These are phyloP conservation scores for Phlebiopsis flavidoalba DNA, from an alignment of 768 basidiomycete genomes.

Conservation along the genomic window DNA sequence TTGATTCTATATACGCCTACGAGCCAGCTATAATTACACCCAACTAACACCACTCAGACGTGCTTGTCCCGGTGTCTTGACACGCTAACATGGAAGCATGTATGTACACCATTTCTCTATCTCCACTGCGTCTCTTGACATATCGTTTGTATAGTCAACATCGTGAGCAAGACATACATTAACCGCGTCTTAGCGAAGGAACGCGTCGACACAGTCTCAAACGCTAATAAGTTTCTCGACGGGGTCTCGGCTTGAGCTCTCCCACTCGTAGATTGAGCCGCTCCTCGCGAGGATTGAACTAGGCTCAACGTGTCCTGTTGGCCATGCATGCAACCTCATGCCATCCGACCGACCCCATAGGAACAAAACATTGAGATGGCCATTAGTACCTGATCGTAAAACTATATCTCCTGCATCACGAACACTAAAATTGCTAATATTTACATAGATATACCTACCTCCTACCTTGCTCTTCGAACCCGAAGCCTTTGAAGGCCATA, in stretches of 20 bases:
- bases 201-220: slow-evolving; percentile 24
- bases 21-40: background rate
- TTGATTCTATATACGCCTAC: background rate
- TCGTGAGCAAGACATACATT: slow-evolving; percentile 68
- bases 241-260: background rate
- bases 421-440: background rate
- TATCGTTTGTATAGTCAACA: slow-evolving; percentile 52
- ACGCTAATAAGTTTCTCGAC: background rate
- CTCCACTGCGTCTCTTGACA: background rate
- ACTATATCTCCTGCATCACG: background rate
- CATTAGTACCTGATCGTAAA: background rate
- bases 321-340: background rate
- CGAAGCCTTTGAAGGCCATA: slow-evolving; percentile 66
- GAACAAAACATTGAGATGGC: background rate
- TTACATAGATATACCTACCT: background rate
- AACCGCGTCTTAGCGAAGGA: slow-evolving; percentile 54
- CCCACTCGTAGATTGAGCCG: background rate
- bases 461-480: slow-evolving; percentile 12
- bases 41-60: slow-evolving; percentile 40
- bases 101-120: slow-evolving; percentile 33
- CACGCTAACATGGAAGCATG: slow-evolving; percentile 83
- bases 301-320: background rate
- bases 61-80: slow-evolving; percentile 75
- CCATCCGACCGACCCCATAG: background rate
- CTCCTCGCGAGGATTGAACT: background rate